These are phyloP conservation scores for Hypholoma fasciculare DNA, from an alignment of 768 basidiomycete genomes.

Conservation along the genomic window DNA sequence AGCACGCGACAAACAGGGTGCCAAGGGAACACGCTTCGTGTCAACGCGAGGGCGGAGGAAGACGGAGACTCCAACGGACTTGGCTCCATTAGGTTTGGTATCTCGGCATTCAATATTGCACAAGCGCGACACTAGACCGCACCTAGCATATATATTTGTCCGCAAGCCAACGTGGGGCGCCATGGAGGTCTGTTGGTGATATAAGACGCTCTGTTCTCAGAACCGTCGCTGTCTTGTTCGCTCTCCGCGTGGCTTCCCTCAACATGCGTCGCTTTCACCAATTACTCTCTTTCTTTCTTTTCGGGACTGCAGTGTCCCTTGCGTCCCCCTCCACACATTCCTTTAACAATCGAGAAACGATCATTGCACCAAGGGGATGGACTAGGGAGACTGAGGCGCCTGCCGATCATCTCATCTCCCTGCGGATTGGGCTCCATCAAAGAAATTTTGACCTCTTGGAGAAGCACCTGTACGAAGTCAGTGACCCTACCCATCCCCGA, in stretches of 20 bases:
- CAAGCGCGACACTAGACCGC: too few relatives aligned
- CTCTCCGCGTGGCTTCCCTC: not conserved
- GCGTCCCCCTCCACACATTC: constrained; percentile 22
- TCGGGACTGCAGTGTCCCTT: constrained; percentile 9
- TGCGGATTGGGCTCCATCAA: constrained; percentile 61
- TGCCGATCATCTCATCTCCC: constrained; percentile 44
- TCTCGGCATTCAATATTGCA: too few relatives aligned
- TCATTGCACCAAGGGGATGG: constrained; percentile 45
- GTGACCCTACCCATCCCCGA: constrained; percentile 52
- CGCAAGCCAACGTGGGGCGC: too few relatives aligned
- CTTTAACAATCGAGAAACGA: constrained; percentile 46
- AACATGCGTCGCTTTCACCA: constrained; percentile 7
- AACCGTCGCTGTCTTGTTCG: not conserved
- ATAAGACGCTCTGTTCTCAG: not conserved
- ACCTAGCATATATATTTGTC: too few relatives aligned
- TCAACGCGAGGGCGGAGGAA: too few relatives aligned
- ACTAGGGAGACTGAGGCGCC: constrained; percentile 36
- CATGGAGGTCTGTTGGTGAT: not conserved
- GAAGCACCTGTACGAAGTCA: constrained; percentile 55
- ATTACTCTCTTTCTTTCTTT: constrained; percentile 6
- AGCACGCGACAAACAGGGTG: too few relatives aligned
- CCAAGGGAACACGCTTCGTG: too few relatives aligned
- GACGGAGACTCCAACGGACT: too few relatives aligned
- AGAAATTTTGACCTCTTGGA: constrained; percentile 50
- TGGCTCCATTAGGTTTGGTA: too few relatives aligned